Evolutionary conservation across 345 rosid species (phyloP).

Genomic region (Eucalyptus curtisii): DNA sequence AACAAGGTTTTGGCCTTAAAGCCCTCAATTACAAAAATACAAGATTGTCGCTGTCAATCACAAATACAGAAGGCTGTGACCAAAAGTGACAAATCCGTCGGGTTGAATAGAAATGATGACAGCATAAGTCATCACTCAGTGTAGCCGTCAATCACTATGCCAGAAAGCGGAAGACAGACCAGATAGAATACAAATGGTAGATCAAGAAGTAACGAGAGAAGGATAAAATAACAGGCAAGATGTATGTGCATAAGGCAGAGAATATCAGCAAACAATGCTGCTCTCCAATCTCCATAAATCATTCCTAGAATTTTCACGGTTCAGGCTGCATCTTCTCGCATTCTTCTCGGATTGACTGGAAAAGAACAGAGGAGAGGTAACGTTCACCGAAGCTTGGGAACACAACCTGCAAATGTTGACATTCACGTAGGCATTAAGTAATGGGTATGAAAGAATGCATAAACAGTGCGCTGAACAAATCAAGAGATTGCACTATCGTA

Average conservation of each 20-base stretch:
- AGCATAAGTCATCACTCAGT: not conserved
- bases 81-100: not conserved
- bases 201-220: not conserved
- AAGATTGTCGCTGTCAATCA: not conserved
- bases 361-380: conserved; percentile 74
- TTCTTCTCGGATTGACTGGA: conserved; percentile 87
- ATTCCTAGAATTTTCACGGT: not conserved
- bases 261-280: not conserved
- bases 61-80: not conserved
- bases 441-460: not conserved
- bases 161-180: not conserved
- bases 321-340: conserved; percentile 77
- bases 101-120: not conserved
- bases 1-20: not conserved
- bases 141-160: not conserved
- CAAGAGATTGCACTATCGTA: not conserved
- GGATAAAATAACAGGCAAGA: not conserved
- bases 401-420: conserved; percentile 45
- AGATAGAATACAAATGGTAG: not conserved
- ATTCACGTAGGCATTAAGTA: not conserved
- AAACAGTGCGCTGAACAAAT: not conserved
- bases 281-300: not conserved
- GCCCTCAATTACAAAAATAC: not conserved
- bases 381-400: conserved; percentile 96
- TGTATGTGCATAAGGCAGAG: not conserved